phyloP scores from a whole-genome alignment of 352 stramenopile species.

The Globisporangium spiculum region DNA sequence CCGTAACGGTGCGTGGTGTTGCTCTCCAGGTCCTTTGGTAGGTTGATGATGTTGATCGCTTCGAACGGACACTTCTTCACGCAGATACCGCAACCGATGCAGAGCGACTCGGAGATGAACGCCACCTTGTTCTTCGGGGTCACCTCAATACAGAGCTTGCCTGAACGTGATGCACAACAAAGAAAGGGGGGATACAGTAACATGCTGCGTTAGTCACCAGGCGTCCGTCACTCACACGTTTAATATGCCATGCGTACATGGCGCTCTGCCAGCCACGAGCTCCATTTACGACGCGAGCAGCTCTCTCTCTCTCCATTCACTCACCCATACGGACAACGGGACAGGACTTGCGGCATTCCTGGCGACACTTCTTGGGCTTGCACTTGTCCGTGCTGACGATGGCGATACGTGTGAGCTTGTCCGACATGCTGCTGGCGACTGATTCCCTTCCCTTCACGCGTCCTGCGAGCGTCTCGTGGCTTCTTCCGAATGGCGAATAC shows the following conservation, averaged over 20 bases:
- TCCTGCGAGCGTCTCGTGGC: slow-evolving; percentile 1
- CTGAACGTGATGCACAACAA: slow-evolving; percentile 11
- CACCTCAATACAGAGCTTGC: slow-evolving; percentile 99
- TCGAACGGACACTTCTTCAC: slow-evolving; percentile 99
- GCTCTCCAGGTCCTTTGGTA: slow-evolving; percentile 98
- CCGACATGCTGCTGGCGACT: slow-evolving; percentile 48
- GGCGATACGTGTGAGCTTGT: slow-evolving; percentile 97
- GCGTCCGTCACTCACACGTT: background rate
- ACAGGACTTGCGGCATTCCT: slow-evolving; percentile 99
- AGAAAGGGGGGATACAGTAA: background rate
- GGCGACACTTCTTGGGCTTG: slow-evolving; percentile 99
- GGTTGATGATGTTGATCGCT: slow-evolving; percentile 99
- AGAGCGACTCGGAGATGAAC: slow-evolving; percentile 98
- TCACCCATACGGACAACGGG: slow-evolving; percentile 96
- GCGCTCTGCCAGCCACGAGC: background rate
- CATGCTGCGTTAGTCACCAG: slow-evolving; percentile 4
- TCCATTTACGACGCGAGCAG: background rate
- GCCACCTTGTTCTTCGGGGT: slow-evolving; percentile 95
- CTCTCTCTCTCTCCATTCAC: slow-evolving; percentile 14
- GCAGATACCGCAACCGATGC: slow-evolving; percentile 99
- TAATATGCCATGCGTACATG: background rate
- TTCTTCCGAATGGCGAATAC: background rate
- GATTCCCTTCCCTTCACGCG: slow-evolving; percentile 10
- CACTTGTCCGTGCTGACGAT: slow-evolving; percentile 98
- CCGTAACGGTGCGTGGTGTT: slow-evolving; percentile 99